These are phyloP conservation scores for Candida silvicultrix DNA, from an alignment of 805 yeast species.

Conservation along the genomic window DNA sequence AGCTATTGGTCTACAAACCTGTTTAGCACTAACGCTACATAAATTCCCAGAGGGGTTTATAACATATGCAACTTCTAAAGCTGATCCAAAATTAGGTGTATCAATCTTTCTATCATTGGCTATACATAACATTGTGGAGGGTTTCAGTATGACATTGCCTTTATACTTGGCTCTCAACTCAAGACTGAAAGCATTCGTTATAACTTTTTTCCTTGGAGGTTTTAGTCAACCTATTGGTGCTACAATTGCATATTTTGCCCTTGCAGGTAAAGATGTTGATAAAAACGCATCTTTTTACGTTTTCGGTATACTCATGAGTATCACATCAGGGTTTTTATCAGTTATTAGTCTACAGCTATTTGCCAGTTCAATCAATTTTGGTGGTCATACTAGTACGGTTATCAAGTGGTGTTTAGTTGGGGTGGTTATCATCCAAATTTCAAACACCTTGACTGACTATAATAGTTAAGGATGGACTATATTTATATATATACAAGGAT, in stretches of 20 bases:
- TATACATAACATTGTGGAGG: slow-evolving; percentile 90
- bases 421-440: slow-evolving; percentile 45
- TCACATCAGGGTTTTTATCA: slow-evolving; percentile 79
- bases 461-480: too few species aligned
- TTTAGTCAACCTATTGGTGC: slow-evolving; percentile 91
- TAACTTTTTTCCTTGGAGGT: slow-evolving; percentile 71
- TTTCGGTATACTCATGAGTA: slow-evolving; percentile 60
- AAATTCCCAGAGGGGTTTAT: slow-evolving; percentile 95
- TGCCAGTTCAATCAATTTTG: slow-evolving; percentile 73
- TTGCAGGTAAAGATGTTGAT: slow-evolving; percentile 30
- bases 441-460: slow-evolving; percentile 29
- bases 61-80: slow-evolving; percentile 69
- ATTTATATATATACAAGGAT: too few species aligned
- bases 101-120: slow-evolving; percentile 79
- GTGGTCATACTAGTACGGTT: slow-evolving; percentile 60
- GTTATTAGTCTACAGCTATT: slow-evolving; percentile 85
- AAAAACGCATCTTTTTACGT: slow-evolving; percentile 28
- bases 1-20: slow-evolving; percentile 86
- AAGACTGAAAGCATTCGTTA: slow-evolving; percentile 52
- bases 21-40: slow-evolving; percentile 80
- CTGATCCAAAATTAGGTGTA: slow-evolving; percentile 65
- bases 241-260: slow-evolving; percentile 51
- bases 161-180: slow-evolving; percentile 69
- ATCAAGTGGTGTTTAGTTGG: slow-evolving; percentile 58
- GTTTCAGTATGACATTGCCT: slow-evolving; percentile 90